Base-by-base conservation (phyloP, 1,284 basidiomycete species). In the Chiua sp. region DNA sequence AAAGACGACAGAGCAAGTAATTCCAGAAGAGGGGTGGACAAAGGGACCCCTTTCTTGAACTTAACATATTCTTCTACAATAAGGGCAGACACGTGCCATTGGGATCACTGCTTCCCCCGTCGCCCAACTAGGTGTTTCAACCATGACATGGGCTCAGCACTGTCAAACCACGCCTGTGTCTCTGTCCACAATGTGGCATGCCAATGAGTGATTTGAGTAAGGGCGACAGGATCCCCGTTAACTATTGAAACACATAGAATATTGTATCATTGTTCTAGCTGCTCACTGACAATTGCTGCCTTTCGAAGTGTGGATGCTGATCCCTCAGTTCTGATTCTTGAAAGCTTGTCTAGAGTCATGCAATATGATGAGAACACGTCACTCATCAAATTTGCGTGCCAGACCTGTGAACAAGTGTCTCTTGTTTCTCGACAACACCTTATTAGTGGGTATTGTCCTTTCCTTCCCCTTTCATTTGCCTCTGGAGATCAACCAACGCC, bases 91-190 rank as follows among this genome's bases (percentile, higher is more conserved):
- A 91, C 66, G 69, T 86, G 79, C 86, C 88, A 87, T 13, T 81
- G 80, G 44, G 80, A 77, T 44, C 81, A 79, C 48, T 64, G 74
- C 47, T 67, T 72, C 42, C 73, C 70, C 30, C 74, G 75, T 61
- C 79, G 83, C 51, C 86, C 82, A 56, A 84, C 66, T 18, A 83
- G 76, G 69, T 91, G 87, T 66, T 85, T 88, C 32, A 90, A 72
- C 90, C 88, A 92, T 7, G 86, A 85, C 55, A 88, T 77, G 16
- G 89, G 88, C 67, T 92, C 90, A 3, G 81, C 79, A 55, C 80
- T 81, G 59, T 87, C 85, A 26, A 92, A 69, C 37, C 82, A 78
- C 15, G 76, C 69, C 60, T 78, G 83, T 15, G 82, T 71, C 22
- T 77, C 67, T 7, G 72, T 66, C 33, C 82, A 80, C 59, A 86